Base-by-base conservation (phyloP, 257 asterid species). In the Petunia axillaris region DNA sequence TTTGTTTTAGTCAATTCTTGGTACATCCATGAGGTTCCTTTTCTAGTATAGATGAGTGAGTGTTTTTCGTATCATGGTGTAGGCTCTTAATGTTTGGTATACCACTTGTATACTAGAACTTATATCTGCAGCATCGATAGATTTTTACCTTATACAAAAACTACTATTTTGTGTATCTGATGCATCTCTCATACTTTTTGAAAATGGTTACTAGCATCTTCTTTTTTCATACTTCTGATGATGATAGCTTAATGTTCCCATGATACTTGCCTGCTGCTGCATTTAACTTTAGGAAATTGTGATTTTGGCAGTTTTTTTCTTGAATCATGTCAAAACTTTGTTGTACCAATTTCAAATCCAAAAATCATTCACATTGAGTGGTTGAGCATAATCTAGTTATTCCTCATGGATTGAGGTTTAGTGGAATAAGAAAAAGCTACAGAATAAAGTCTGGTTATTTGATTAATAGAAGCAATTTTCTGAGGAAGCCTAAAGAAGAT, bases 391-490 rank as follows among this genome's bases (percentile, higher is more conserved):
- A 43, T 25, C 41, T 25, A 70, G 76, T 44, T 70, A 46, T 46
- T 46, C 35, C 41, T 68, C 15, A 9, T 68, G n/a, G 25, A 68
- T 70, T 70, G 10, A 58, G 55, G 41, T 70, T 68, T 70, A 70
- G 35, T 1, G 58, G 59, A 70, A 70, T 46, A 70, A 0, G 38
- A 70, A 46, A 44, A 25, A 46, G 5, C 40, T 0, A 25, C 14
- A 41, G 43, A 25, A 46, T 16, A 46, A 70, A 70, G 2, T 70
- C 2, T 9, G 14, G 43, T 16, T 41, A 66, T 66, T 66, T 66
- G 74, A 66, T 66, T 66, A 66, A 0, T 40, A 39, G 53, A 40
- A 43, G 1, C 55, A 35, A 38, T 50, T 73, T 50, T 35, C 0
- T 8, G 59, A 50, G 50, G 25, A 35, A 50, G 77, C 77, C 48